Base-by-base conservation (phyloP, 371 early-diverging fungal genomes). In the Mucor racemosus region DNA sequence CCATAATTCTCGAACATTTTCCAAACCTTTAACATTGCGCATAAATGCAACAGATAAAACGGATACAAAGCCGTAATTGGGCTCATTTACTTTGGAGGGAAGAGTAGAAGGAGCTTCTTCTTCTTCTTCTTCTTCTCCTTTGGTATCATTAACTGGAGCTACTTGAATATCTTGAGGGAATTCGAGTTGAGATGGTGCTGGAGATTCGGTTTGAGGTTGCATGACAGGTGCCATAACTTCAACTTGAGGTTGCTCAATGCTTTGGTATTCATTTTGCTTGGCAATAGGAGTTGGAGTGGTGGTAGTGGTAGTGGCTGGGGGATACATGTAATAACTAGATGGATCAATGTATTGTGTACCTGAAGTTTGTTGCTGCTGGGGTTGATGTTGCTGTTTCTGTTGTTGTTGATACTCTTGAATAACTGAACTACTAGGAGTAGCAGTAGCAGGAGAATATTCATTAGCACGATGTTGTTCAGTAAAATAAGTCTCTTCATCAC, bases 1-100 rank as follows among this genome's bases (percentile, higher is more conserved):
- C 65, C 72, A 74, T 57, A 77, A 58, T 38, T 77, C 77, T 50
- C 77, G 58, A 4, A 74, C 72, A 19, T 71, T 62, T 39, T 74
- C 72, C 4, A 77, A 38, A 4, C 67, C 68, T 38, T 69, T 65
- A 5, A 77, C 69, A 14, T 57, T 44, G 15, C 65, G 66, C 13
- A 67, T 59, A 44, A 77, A 74, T 0, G 68, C 67, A 15, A 41
- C 58, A 0, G 75, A 74, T 39, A 77, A 40, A 8, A 67, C 67
- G 7, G 77, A 77, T n/a, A 77, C 31, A 6, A 77, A 64, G 50
- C 72, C 69, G 50, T 73, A 74, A 17, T 74, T 69, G 19, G 71
- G 68, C 10, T 68, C 68, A 14, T 15, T 5, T n/a, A 26, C 26
- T 26, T 26, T 26, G 26, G 26, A 26, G 3, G 26, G 26, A 26